Evolutionary conservation across 768 basidiomycete species (phyloP), one percentile per base, ranked within the genome.

Genomic region (Cystofilobasidium bisporidii): DNA sequence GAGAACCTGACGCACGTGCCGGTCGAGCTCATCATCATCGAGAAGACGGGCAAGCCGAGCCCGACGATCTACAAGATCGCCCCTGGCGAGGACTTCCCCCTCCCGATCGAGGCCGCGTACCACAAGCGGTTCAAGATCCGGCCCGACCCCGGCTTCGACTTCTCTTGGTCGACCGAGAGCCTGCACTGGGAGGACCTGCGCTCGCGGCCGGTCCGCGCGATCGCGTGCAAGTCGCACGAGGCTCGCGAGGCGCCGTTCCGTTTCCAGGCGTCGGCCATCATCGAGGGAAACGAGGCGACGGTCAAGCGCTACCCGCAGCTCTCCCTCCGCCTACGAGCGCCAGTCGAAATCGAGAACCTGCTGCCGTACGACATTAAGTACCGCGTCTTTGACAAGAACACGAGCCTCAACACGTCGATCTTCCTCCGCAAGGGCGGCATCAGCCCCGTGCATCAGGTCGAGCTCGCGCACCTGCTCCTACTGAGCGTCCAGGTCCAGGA

Each of bases 121-220:
- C 85, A 86, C 69, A 84, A 87, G 74, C 84, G 87, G 65, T 82
- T 98, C 67, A 84, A 87, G 70, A 79, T 99, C 28, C 87, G 96
- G 73, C 96, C 96, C 47, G 90, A 98, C 75, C 89, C 91, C 77
- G 96, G 96, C 20, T 97, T 98, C 74, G 92, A 92, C 24, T 97
- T 96, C 78, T 87, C 85, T 73, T 98, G 93, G 93, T 92, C 88
- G 56, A 78, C 83, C 53, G 84, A 91, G 3, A 83, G 73, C 56
- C 71, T 93, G 47, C 85, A 88, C 61, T 93, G 91, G 83, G 90
- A 96, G 72, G 92, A 96, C 71, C 79, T 99, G 1, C 79, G 92
- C 28, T 77, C 84, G 80, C 73, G 83, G 79, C 80, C 80, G 0
- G 76, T 78, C 50, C 85, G 93, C 53, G 87, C 89, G 1, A 82